Evolutionary conservation across 208 protist species (phyloP), one percentile per base, ranked within the genome.

Genomic region (Phytomonas sp.): DNA sequence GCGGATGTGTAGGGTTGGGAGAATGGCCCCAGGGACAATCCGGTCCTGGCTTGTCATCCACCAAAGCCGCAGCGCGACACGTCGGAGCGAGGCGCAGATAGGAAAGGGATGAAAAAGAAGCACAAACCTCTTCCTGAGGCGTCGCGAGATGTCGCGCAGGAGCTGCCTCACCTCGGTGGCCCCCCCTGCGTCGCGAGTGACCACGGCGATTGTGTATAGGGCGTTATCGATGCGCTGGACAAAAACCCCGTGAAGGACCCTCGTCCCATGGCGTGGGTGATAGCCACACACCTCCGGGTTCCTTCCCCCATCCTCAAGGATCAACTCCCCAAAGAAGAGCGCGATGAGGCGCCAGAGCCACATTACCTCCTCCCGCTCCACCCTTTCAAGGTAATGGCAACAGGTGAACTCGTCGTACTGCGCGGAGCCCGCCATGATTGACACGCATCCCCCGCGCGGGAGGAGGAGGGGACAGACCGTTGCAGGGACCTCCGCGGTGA

Each of bases 1-100:
- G 52, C 83, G 75, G 0, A 84, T 73, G 40, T 80, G 70, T 12
- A 93, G 76, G 29, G 79, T 72, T 0, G 88, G 81, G 63, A 93
- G 76, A 0, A 61, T 49, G 11, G 71, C 71, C 42, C 69, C 61
- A 19, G 88, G 84, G 37, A 70, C 80, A 31, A 93, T 78, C 37
- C 88, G 82, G 2, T 62, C 45, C 8, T 56, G 61, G 29, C 80
- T 73, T 29, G 84, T 84, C 26, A 75, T 74, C 88, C 88, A 93
- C 83, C 83, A 85, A 32, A 91, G 12, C 23, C 75, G 69, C 29
- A 93, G 60, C 52, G 71, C 74, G 63, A 75, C 73, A 4, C 62
- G 23, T 33, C 88, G 88, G 29, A 83, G 75, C 8, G 71, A 69
- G 0, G 76, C 75, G 33, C 84, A 77, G 71, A 93, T 71, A 30